Conservation (phyloP, 768 basidiomycete species). For the Amanita rimosa region DNA sequence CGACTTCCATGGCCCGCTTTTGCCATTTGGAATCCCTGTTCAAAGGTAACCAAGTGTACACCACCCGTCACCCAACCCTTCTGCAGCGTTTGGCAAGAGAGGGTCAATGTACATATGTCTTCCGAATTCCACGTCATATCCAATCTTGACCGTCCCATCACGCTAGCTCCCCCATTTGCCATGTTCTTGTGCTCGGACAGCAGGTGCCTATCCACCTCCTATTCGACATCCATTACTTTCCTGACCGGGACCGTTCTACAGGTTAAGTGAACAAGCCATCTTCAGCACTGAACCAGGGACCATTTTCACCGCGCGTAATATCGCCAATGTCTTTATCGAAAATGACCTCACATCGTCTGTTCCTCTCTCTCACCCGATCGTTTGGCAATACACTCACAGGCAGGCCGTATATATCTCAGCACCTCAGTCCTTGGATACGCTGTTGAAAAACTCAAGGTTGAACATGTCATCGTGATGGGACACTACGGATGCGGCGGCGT, state of each 20-base stretch:
- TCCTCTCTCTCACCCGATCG: neutral
- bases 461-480: conserved; percentile 15
- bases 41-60: no score
- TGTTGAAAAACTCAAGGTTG: conserved; percentile 10
- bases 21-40: no score
- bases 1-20: no score
- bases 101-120: no score
- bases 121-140: no score
- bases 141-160: no score
- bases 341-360: conserved; percentile 6
- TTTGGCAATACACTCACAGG: neutral
- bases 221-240: neutral
- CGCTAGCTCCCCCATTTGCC: conserved; percentile 14
- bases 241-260: neutral
- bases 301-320: conserved; percentile 15
- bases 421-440: conserved; percentile 13
- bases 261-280: conserved; percentile 13
- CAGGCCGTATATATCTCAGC: conserved; percentile 7
- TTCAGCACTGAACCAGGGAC: conserved; percentile 14
- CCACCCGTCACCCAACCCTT: no score
- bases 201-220: neutral
- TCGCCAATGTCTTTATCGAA: conserved; percentile 13
- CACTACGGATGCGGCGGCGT: conserved; percentile 17
- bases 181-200: conserved; percentile 15
- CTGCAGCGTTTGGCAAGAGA: no score